Base-by-base conservation (phyloP, 2,329 filamentous ascomycete genomes). In the Fusarium siculi region DNA sequence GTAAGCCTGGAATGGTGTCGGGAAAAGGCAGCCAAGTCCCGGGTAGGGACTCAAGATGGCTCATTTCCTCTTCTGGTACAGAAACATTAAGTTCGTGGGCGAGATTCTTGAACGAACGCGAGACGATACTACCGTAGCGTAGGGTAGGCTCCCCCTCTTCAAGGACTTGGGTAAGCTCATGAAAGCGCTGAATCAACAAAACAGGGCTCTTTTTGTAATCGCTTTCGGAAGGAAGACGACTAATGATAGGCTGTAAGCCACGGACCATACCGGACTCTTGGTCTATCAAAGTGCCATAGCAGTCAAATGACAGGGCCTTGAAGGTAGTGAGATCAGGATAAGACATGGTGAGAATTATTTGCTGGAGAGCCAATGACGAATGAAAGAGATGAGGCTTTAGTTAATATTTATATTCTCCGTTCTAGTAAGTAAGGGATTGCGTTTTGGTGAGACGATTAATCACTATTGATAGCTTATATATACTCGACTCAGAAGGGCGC, bases 231-330 rank as follows among this genome's bases (percentile, higher is more conserved):
- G 49, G 42, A 12, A 68, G 56, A 4, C 49, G 66, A 37, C 25
- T 40, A 3, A 63, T 21, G 3, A 68, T 63, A 0, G 66, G 66
- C 9, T 68, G 56, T 7, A 68, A 12, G 11, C 49, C 43, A 11
- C 34, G 56, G 5, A 68, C 37, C 65, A 68, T 68, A 1, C 65
- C 66, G 1, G 66, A 39, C 7, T 68, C 66, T 39, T 68, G 66
- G 5, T 68, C 49, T 23, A 68, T 68, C 21, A 68, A 44, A 1
- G 66, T 68, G 7, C 66, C 66, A 15, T 68, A 68, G 23, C 44
- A 42, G 7, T 68, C 66, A 25, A 68, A 68, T 1, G 66, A 68
- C 23, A 68, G 11, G 2, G 66, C 55, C 12, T 68, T 68, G 8
- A 68, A 68, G 2, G n/a, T 15, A 0, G 66, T 68, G 1, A 68